A percentile compares a stretch with the other conserved stretches of the same genome.
Conservation (phyloP, 345 rosid species). For the Heritiera littoralis region DNA sequence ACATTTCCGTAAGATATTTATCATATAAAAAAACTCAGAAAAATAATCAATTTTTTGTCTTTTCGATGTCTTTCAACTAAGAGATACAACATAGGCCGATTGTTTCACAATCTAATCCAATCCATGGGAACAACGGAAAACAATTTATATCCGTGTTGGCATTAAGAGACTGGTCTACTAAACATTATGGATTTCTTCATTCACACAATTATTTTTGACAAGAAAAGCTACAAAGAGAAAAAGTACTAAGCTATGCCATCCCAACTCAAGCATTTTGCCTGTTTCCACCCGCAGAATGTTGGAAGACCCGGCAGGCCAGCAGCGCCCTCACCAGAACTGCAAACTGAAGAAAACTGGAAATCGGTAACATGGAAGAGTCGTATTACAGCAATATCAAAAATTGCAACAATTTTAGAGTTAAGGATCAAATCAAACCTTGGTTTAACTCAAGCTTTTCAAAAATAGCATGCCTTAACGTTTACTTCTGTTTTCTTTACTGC, state of each 20-base stretch:
- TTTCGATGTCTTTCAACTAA: background rate
- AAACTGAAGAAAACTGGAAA: background rate
- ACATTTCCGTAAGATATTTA: too few species aligned
- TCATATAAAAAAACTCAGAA: too few species aligned
- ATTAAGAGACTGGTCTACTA: background rate
- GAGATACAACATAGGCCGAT: background rate
- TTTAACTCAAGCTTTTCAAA: background rate
- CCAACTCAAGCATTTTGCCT: background rate
- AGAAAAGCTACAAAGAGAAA: background rate
- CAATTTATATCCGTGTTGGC: background rate
- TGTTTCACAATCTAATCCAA: background rate
- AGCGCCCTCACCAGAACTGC: background rate
- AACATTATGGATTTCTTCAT: background rate
- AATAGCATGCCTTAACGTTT: background rate
- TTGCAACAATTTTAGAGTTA: background rate
- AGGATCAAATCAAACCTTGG: constrained; percentile 6
- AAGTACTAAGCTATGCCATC: background rate
- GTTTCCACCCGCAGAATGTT: background rate
- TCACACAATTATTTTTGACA: background rate
- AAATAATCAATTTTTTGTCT: background rate
- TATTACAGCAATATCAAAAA: background rate
- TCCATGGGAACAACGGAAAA: background rate
- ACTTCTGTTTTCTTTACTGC: constrained; percentile 20
- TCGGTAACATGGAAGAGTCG: background rate
- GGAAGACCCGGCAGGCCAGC: background rate